Base-by-base conservation (phyloP, 805 yeast species). In the Lipomyces starkeyi region DNA sequence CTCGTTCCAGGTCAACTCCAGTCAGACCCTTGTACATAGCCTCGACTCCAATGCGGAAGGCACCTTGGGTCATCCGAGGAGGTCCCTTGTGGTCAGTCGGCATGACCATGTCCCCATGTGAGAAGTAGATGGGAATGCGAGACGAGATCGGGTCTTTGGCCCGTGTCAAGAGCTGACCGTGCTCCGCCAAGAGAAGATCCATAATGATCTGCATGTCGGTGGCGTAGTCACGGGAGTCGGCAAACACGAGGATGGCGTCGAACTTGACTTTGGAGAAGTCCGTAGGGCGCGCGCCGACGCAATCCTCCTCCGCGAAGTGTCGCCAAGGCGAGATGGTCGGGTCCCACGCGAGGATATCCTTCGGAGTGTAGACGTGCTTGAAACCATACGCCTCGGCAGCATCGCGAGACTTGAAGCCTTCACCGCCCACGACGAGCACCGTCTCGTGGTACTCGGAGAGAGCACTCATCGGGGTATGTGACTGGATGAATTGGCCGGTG, bases 91-190 rank as follows among this genome's bases (percentile, higher is more conserved):
- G 91, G 79, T 91, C 90, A 2, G 97, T 91, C 13, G 97, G 94
- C 97, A 97, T 92, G 64, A 92, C 91, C 75, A 92, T 90, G 80
- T 92, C 97, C 25, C 94, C 90, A 78, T 92, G 97, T 55, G 97
- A 97, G 83, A 91, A 92, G 79, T 90, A 56, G 52, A 49, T 58
- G 35, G 37, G 57, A 43, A 29, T 57, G 56, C 34, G 66, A 61
- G 27, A 55, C 62, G 37, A 52, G 56, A 32, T 34, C 27, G 37
- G 27, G 32, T 49, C 86, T 72, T 87, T 83, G 53, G 90, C 85
- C 56, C 85, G 83, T 3, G 97, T 92, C 55, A 97, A 97, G 93
- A 92, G 89, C 55, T 85, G 86, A 75, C 97, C 97, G 67, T 85
- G 81, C 73, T 90, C 85, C 65, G 93, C 87, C 78, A 91, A 82